Conservation (phyloP, 805 yeast species). For the Gaillardinia entomophila region DNA sequence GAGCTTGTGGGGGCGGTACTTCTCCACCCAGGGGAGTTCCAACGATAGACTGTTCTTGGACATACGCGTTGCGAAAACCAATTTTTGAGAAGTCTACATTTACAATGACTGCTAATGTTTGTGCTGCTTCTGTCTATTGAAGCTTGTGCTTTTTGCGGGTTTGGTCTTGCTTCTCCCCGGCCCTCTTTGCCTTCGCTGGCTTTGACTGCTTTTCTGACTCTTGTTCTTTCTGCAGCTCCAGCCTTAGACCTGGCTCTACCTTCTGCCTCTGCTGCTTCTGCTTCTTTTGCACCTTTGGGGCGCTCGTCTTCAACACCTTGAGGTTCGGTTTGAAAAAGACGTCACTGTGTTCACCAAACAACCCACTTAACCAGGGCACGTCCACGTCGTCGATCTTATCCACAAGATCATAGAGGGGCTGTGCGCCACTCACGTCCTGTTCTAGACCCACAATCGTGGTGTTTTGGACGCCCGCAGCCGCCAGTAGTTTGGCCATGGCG, state of each 20-base stretch:
- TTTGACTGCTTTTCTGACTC: too few species aligned
- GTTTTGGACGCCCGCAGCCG: slow-evolving; percentile 19
- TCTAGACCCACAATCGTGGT: slow-evolving; percentile 30
- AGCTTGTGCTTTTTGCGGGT: neutral
- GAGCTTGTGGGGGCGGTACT: slow-evolving; percentile 76
- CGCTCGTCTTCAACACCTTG: slow-evolving; percentile 40
- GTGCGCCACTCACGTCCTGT: slow-evolving; percentile 19
- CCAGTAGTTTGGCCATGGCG: slow-evolving; percentile 23
- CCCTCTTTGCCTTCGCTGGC: too few species aligned
- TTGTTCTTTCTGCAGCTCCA: too few species aligned
- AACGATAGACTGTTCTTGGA: slow-evolving; percentile 6
- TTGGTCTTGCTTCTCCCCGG: neutral
- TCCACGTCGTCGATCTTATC: slow-evolving; percentile 28
- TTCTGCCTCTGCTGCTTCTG: too few species aligned
- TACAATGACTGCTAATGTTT: neutral
- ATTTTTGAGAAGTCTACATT: neutral
- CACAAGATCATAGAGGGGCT: slow-evolving; percentile 21
- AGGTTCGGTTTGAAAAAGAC: slow-evolving; percentile 30
- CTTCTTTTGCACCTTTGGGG: slow-evolving; percentile 32
- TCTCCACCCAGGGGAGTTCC: slow-evolving; percentile 70
- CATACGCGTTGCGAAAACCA: neutral
- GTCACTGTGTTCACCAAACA: slow-evolving; percentile 12
- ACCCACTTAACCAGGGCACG: slow-evolving; percentile 41
- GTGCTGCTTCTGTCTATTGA: neutral
- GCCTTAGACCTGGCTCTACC: too few species aligned